Percentiles rank a stretch among this genome's conserved stretches.
phyloP scores from a whole-genome alignment of 768 basidiomycete species.

The Trametes meyenii region DNA sequence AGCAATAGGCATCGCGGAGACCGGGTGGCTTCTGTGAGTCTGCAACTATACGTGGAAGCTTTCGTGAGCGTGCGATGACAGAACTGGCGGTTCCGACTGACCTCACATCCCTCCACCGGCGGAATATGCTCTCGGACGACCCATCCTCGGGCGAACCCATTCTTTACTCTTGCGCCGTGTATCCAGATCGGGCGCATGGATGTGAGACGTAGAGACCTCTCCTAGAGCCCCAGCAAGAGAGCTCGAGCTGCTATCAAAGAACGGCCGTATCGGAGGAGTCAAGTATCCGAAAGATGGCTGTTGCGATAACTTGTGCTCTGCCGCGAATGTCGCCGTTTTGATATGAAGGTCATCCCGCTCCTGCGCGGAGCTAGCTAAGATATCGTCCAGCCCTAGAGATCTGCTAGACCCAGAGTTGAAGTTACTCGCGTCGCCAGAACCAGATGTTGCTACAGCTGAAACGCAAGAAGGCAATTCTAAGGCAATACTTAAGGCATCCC shows the following conservation, averaged over 20 bases:
- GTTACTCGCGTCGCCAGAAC: background rate
- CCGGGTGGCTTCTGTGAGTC: too few relatives aligned
- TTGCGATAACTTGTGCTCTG: background rate
- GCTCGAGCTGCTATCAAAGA: conserved; percentile 15
- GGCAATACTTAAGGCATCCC: conserved; percentile 1
- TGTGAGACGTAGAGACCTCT: background rate
- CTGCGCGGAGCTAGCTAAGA: conserved; percentile 27
- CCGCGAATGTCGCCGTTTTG: conserved; percentile 13
- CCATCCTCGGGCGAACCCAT: conserved; percentile 20
- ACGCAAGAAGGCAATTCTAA: conserved; percentile 1
- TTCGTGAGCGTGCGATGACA: too few relatives aligned
- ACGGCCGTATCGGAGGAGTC: background rate
- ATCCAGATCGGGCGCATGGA: background rate
- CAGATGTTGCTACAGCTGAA: background rate
- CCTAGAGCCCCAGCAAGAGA: conserved; percentile 23
- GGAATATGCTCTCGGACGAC: conserved; percentile 19
- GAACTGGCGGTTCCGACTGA: background rate
- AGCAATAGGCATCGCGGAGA: background rate
- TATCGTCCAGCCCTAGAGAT: conserved; percentile 26
- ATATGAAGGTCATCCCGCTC: background rate
- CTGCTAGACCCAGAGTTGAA: background rate
- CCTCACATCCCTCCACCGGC: conserved; percentile 20
- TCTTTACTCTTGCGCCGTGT: conserved; percentile 2
- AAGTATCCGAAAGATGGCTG: background rate
- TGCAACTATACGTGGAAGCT: too few relatives aligned